Evolutionary conservation across 345 rosid species (phyloP).

Genomic region (Aurinia saxatilis): DNA sequence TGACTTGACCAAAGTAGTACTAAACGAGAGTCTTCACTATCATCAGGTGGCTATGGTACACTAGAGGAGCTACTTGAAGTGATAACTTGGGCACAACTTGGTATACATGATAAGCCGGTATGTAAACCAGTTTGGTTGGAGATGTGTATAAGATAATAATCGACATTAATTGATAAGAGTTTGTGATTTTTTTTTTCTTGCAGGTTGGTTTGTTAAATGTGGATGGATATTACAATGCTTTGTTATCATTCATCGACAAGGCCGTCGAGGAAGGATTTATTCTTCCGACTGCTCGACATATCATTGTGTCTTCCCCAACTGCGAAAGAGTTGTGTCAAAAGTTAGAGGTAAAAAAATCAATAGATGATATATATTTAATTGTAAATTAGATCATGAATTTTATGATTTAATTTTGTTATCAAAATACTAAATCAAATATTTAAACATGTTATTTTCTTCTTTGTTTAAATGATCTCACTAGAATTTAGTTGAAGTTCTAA

Average conservation of each 20-base stretch:
- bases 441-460: no score
- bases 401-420: neutral
- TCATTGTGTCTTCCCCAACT: constrained; percentile 39
- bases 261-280: constrained; percentile 58
- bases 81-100: constrained; percentile 59
- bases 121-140: neutral
- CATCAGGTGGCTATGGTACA: constrained; percentile 59
- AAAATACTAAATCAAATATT: neutral
- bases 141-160: no score
- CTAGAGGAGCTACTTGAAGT: constrained; percentile 57
- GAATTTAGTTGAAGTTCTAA: no score
- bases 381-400: neutral
- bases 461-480: no score
- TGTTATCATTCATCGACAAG: constrained; percentile 51
- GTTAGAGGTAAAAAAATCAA: constrained; percentile 40
- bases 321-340: constrained; percentile 30
- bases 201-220: constrained; percentile 51
- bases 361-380: neutral
- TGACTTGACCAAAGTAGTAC: neutral
- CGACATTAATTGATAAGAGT: neutral
- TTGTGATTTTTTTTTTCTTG: neutral
- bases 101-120: constrained; percentile 58
- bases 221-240: constrained; percentile 46
- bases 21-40: neutral
- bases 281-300: constrained; percentile 32